Conservation (phyloP, 2,329 filamentous ascomycete species). For the Amesomyces nigricolor region DNA sequence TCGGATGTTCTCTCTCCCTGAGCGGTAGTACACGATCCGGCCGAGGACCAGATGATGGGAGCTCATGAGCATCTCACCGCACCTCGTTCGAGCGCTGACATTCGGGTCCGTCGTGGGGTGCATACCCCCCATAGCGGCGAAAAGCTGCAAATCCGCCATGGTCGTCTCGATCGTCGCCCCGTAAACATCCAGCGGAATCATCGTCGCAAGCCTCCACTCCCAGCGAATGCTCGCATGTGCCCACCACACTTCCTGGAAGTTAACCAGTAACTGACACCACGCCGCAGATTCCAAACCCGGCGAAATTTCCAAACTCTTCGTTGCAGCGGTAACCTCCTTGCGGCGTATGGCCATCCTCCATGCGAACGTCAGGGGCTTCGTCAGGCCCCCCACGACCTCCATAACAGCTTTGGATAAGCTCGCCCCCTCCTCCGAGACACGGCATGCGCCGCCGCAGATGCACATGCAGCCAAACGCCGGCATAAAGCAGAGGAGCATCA, state of each 20-base stretch:
- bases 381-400: neutral
- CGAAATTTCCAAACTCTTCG: neutral
- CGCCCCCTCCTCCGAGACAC: too few species aligned
- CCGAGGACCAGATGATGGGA: conserved; percentile 1
- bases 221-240: conserved; percentile 1
- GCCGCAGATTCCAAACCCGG: neutral
- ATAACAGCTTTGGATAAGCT: too few species aligned
- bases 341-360: neutral
- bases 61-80: conserved; percentile 4
- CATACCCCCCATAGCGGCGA: conserved; percentile 1
- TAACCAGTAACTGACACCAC: conserved; percentile 2
- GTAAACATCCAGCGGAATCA: conserved; percentile 7
- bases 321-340: neutral
- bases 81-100: neutral
- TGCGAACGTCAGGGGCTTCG: neutral
- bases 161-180: conserved; percentile 3
- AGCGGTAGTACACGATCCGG: neutral
- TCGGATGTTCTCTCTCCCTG: neutral
- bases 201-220: conserved; percentile 3
- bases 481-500: too few species aligned
- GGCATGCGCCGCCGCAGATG: neutral
- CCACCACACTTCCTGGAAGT: conserved; percentile 3
- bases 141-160: neutral
- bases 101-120: neutral
- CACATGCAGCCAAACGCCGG: neutral